phyloP scores from a whole-genome alignment of 306 rosid genomes.

The Canavalia ensiformis region DNA sequence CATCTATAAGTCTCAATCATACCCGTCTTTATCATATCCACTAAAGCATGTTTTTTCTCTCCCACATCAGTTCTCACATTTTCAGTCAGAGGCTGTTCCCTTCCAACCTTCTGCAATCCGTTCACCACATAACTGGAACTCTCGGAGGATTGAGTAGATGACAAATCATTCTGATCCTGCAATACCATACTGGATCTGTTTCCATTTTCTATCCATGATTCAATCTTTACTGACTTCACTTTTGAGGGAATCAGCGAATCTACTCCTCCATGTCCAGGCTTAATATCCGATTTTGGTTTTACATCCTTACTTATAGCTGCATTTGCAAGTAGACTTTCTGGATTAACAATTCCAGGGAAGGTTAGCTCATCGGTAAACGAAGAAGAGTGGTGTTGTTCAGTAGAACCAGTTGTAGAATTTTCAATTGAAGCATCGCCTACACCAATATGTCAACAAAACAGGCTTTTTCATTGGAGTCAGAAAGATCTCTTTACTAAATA shows the following conservation, averaged over 20 bases:
- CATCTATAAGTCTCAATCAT: conserved; percentile 1
- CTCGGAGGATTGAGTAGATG: background rate
- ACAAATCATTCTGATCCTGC: conserved; percentile 34
- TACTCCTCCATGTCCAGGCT: conserved; percentile 37
- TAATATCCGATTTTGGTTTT: background rate
- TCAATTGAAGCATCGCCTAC: conserved; percentile 39
- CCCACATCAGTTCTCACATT: conserved; percentile 11
- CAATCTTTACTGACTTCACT: conserved; percentile 5
- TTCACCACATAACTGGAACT: background rate
- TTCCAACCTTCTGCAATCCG: conserved; percentile 11
- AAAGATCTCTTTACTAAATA: conserved; percentile 23
- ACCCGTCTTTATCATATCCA: conserved; percentile 41
- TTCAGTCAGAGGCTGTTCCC: conserved; percentile 2
- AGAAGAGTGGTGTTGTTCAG: conserved; percentile 33
- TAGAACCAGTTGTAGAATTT: conserved; percentile 20
- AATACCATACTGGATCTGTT: conserved; percentile 22
- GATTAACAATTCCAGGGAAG: conserved; percentile 36
- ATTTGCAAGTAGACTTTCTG: conserved; percentile 8
- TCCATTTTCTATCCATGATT: conserved; percentile 12
- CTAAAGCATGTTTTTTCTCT: conserved; percentile 36
- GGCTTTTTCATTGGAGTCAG: background rate
- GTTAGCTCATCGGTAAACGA: background rate
- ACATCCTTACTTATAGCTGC: background rate
- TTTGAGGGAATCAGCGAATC: conserved; percentile 32
- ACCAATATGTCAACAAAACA: conserved; percentile 36